These are phyloP conservation scores for Acidiella bohemica DNA, from an alignment of 495 filamentous ascomycete genomes.

Conservation along the genomic window DNA sequence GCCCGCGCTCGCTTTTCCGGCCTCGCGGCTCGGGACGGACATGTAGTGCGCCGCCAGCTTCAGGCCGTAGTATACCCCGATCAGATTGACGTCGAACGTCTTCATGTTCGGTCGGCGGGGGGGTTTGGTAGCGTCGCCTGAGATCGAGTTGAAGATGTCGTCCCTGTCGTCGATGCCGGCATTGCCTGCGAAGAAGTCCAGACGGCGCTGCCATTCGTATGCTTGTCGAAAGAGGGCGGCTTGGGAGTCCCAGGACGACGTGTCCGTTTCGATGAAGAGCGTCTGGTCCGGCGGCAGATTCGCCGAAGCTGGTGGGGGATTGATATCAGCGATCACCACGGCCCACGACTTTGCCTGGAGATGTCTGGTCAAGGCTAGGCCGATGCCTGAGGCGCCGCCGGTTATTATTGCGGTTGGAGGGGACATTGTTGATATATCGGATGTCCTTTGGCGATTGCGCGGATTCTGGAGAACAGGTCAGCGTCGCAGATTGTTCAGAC, in stretches of 20 bases:
- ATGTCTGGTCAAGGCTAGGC: constrained; percentile 32
- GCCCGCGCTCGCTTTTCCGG: constrained; percentile 8
- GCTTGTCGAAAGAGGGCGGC: constrained; percentile 30
- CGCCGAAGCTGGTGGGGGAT: constrained; percentile 25
- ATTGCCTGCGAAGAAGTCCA: constrained; percentile 36
- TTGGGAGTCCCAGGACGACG: constrained; percentile 30
- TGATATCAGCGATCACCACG: constrained; percentile 34
- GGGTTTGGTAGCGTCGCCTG: constrained; percentile 20
- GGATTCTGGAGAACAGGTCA: no score
- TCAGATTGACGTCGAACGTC: constrained; percentile 34
- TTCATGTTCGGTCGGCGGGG: constrained; percentile 30
- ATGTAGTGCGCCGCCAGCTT: constrained; percentile 35
- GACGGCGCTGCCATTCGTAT: constrained; percentile 25
- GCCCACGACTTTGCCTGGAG: constrained; percentile 26
- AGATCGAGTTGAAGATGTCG: constrained; percentile 25
- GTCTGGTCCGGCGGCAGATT: constrained; percentile 13
- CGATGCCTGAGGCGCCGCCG: constrained; percentile 35
- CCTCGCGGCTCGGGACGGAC: constrained; percentile 8
- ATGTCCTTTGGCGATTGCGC: no score
- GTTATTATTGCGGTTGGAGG: constrained; percentile 28
- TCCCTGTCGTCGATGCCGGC: constrained; percentile 35
- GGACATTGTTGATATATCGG: no score
- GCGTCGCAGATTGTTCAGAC: no score
- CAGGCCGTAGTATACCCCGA: constrained; percentile 31
- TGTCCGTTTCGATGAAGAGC: constrained; percentile 27